Evolutionary conservation across 305 asterid species (phyloP), one percentile per base, ranked within the genome.

Genomic region (Plantago rigida): DNA sequence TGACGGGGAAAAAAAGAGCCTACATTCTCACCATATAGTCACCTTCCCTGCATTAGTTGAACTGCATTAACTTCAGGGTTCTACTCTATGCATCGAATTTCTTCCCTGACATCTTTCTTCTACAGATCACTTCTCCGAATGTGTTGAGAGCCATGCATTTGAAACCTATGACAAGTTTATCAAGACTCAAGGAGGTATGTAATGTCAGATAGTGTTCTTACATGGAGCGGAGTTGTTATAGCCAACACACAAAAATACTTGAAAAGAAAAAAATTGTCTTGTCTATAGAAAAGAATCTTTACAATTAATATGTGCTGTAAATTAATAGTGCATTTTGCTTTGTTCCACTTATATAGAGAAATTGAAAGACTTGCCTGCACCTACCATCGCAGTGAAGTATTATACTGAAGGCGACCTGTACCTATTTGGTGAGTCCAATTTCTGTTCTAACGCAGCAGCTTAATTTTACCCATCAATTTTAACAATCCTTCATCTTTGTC

Each of bases 71-170:
- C 10, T 5, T 36, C 44, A 0, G 44, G 44, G 10, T 36, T 36
- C 44, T 36, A 36, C 6, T 36, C 44, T 5, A 11, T 36, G 44
- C 42, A 52, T 52, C 58, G 1, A 12, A 24, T 10, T 52, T 26
- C 13, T 26, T 24, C 29, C 29, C 5, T 12, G 1, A 36, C 1
- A 36, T 8, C 10, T 8, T 17, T 65, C 50, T 65, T 45, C 69
- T 76, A 80, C 83, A 92, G 99, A 92, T 79, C 99, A 92, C 77
- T 84, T 92, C 60, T 92, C 99, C 17, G 96, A 92, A 73, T 86
- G 94, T 59, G 99, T 92, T 68, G 96, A 92, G 78, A 53, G 64
- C 66, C 99, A 92, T 79, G 99, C 99, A 62, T 92, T 72, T 67
- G 96, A 92, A 77, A 92, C 99, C 60, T 92, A 92, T 9, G 99